Conservation (phyloP, 129 eudicot genomes). For the Smallanthus sonchifolius region DNA sequence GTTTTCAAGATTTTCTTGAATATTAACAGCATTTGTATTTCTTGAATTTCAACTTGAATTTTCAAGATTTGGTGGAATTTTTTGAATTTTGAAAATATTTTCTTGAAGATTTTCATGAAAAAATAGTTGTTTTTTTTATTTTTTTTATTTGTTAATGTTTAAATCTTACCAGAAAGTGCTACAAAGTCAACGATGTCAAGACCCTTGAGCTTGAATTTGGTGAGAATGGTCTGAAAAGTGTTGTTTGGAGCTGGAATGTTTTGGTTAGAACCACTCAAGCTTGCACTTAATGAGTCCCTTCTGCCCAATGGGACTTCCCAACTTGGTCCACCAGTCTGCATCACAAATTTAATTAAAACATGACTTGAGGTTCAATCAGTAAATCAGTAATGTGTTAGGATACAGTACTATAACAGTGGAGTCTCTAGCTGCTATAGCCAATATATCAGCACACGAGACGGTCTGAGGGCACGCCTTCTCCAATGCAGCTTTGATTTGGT, state of each 20-base stretch:
- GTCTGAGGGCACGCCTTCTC: constrained; percentile 50
- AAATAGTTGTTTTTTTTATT: background rate
- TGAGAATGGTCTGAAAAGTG: constrained; percentile 51
- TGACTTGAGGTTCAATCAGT: background rate
- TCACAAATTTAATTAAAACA: constrained; percentile 11
- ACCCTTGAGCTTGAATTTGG: constrained; percentile 48
- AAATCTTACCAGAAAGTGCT: constrained; percentile 27
- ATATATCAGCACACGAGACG: constrained; percentile 47
- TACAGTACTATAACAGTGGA: constrained; percentile 30
- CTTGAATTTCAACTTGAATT: background rate
- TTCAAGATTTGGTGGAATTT: background rate
- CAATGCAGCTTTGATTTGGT: constrained; percentile 41
- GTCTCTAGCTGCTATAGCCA: constrained; percentile 50
- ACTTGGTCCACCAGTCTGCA: constrained; percentile 48
- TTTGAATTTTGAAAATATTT: no score
- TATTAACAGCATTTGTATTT: background rate
- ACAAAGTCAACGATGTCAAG: constrained; percentile 47
- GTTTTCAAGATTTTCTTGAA: constrained; percentile 12
- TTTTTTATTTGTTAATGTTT: background rate
- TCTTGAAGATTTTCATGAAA: no score
- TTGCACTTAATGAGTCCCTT: constrained; percentile 48
- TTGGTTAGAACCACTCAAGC: constrained; percentile 52
- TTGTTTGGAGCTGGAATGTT: constrained; percentile 59
- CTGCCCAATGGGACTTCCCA: constrained; percentile 57
- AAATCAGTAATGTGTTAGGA: background rate